Evolutionary conservation across 129 eudicot genomes (phyloP), one percentile per base, ranked within the genome.

Genomic region (Flaveria linearis): DNA sequence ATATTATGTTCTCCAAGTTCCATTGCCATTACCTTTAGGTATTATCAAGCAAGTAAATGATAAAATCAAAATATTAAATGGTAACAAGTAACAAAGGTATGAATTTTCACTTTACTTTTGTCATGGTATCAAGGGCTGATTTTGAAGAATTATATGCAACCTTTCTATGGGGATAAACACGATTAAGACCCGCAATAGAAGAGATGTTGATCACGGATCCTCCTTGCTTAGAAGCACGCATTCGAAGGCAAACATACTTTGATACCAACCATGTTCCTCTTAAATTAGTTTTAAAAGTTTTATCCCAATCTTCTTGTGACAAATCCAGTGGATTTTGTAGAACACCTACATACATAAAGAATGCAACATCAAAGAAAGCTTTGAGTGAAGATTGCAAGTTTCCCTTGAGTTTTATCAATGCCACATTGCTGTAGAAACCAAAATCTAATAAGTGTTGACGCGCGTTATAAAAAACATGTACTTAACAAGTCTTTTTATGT

Each of bases 1-100:
- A 92, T 89, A 9, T 89, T 86, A 81, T 87, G 36, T 62, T 3
- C 33, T 26, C 96, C 98, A 57, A 92, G 55, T 73, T 92, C 98
- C 82, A 87, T 4, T 20, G 96, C 90, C 87, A 92, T 86, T 8
- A 83, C 68, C 96, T 92, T 81, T 72, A 69, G 15, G 33, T 52
- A 30, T 28, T 7, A 10, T 28, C 16, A 15, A 43, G 30, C 50
- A n/a, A 8, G 33, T 75, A 47, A 63, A 46, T 28, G 17, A 51
- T 9, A 28, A 3, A 28, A 28, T 28, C 33, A 28, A 4, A 28
- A 28, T 28, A 28, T 28, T 2, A 28, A 28, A 4, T 28, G 33
- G 33, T 28, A 28, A 28, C 33, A 28, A 28, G 2, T 28, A 28
- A 28, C 3, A 28, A 28, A 28, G 2, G 33, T 28, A 28, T 28